These are phyloP conservation scores for Scheffersomyces cryptocercus DNA, from an alignment of 1,139 yeast genomes.

Conservation along the genomic window DNA sequence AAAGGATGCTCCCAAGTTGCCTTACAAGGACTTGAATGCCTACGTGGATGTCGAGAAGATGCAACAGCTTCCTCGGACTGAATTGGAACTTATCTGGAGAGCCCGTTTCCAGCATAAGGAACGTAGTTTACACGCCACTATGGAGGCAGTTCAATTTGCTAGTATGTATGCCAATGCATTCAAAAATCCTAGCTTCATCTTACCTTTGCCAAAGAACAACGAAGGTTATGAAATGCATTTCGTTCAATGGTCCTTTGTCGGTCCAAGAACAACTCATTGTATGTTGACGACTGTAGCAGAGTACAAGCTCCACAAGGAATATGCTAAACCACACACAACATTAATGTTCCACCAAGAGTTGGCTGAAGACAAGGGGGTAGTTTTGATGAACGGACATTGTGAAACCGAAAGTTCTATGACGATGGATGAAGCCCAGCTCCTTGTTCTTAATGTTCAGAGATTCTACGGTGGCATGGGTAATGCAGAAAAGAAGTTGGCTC, in stretches of 20 bases:
- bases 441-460: slow-evolving; percentile 79
- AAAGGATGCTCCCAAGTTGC: slow-evolving; percentile 45
- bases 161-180: slow-evolving; percentile 67
- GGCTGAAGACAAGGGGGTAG: slow-evolving; percentile 58
- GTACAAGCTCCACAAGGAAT: slow-evolving; percentile 86
- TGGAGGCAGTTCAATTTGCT: slow-evolving; percentile 58
- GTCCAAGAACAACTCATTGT: slow-evolving; percentile 82
- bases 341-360: slow-evolving; percentile 85
- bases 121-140: slow-evolving; percentile 62
- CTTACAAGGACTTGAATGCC: slow-evolving; percentile 72
- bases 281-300: slow-evolving; percentile 91
- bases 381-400: slow-evolving; percentile 84
- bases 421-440: slow-evolving; percentile 73
- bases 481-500: slow-evolving; percentile 48
- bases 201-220: slow-evolving; percentile 62
- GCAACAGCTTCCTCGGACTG: slow-evolving; percentile 54
- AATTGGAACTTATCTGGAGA: slow-evolving; percentile 85
- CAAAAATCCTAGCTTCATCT: slow-evolving; percentile 70
- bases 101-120: slow-evolving; percentile 73
- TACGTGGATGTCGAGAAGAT: slow-evolving; percentile 72
- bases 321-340: slow-evolving; percentile 93
- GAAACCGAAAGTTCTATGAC: slow-evolving; percentile 69
- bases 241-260: slow-evolving; percentile 92
- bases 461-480: slow-evolving; percentile 71
- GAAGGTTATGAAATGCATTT: slow-evolving; percentile 82